Base-by-base conservation (phyloP, 305 asterid species). In the Plantago rigida region DNA sequence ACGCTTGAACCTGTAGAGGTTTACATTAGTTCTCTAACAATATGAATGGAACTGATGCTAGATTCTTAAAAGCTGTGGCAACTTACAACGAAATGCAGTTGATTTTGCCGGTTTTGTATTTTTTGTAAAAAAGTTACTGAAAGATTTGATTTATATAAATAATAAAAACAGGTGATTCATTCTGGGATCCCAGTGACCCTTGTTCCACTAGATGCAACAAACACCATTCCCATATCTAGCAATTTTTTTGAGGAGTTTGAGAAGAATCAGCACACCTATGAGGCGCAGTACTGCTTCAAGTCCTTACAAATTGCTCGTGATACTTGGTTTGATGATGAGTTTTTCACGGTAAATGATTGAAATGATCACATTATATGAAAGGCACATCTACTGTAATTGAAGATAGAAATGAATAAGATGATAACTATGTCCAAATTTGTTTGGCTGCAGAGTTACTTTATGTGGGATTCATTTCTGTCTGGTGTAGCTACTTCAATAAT, bases 121-220 rank as follows among this genome's bases (percentile, higher is more conserved):
- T 22, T 22, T 22, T 22, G 26, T 22, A 22, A 22, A 22, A 22
- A 22, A 22, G 7, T 31, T 31, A 31, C 39, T 31, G 39, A 31
- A 31, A 31, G 39, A 31, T 31, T 31, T 31, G 5, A 31, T 3
- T 31, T 24, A 11, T 11, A 1, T 12, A 14, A 9, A 7, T 22
- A 7, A 9, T 52, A 3, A 14, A 19, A 63, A 48, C 74, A 90
- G 96, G 96, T 90, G 49, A 78, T 87, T 66, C 91, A 90, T 73
- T 90, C 96, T 0, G 94, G 96, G 10, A 81, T 87, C 62, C 95
- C 91, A 0, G 60, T 84, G 22, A 90, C 95, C 68, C 79, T 90
- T 14, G 93, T 90, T 71, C 95, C 97, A 47, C 74, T 90, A 54
- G 97, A 90, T 82, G 96, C 97, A 62, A 85, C 96, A 24, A 81